Evolutionary conservation across 2,329 filamentous ascomycete species (phyloP).

Genomic region (Sporothrix schenckii): DNA sequence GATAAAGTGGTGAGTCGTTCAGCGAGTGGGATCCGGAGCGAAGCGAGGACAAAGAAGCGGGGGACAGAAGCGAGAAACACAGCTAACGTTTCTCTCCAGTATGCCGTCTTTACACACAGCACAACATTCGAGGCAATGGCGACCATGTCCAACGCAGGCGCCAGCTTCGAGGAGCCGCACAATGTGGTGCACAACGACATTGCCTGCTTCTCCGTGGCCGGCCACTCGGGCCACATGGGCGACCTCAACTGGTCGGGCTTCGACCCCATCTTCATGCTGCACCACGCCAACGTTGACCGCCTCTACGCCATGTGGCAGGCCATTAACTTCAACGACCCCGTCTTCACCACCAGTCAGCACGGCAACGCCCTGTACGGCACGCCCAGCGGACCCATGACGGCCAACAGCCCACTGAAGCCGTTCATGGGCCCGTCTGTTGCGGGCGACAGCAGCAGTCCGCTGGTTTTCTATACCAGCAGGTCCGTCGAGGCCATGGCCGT

Average conservation of each 20-base stretch:
- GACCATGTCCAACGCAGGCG: slow-evolving; percentile 44
- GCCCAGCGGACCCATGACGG: slow-evolving; percentile 47
- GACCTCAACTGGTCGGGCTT: slow-evolving; percentile 49
- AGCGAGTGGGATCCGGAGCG: not conserved
- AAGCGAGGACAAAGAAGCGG: not conserved
- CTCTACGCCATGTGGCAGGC: slow-evolving; percentile 57
- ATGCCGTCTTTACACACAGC: slow-evolving; percentile 48
- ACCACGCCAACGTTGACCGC: slow-evolving; percentile 63
- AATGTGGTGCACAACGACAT: slow-evolving; percentile 49
- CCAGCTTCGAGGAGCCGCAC: slow-evolving; percentile 52
- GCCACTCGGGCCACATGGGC: slow-evolving; percentile 42
- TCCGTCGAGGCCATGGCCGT: slow-evolving; percentile 40
- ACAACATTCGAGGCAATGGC: slow-evolving; percentile 48
- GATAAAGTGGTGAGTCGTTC: slow-evolving; percentile 37
- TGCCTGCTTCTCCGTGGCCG: slow-evolving; percentile 42
- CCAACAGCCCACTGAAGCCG: slow-evolving; percentile 53
- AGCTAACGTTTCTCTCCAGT: slow-evolving; percentile 41
- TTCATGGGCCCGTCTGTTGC: slow-evolving; percentile 46
- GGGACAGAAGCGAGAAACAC: not conserved
- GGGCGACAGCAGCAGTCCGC: slow-evolving; percentile 36
- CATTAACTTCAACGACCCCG: slow-evolving; percentile 44
- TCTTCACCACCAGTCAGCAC: slow-evolving; percentile 40
- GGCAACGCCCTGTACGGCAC: slow-evolving; percentile 48
- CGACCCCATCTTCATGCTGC: slow-evolving; percentile 55
- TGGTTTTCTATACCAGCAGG: slow-evolving; percentile 49